Conservation (phyloP, 768 basidiomycete species). For the Termitomyces sp. region DNA sequence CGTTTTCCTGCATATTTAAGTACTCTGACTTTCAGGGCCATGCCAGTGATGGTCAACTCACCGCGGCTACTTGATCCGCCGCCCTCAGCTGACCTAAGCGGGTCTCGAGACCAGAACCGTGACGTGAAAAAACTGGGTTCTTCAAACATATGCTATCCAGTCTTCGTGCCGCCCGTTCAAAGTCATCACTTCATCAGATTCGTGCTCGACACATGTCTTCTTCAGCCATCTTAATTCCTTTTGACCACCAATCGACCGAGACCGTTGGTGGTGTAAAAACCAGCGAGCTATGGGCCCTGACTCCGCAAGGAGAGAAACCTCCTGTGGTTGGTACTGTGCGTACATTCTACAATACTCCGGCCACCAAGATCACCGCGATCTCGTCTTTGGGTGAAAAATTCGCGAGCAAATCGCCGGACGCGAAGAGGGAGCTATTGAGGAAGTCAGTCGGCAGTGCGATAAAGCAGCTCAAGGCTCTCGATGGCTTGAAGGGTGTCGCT, state of each 20-base stretch:
- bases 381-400: slow-evolving; percentile 59
- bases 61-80: not conserved
- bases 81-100: not conserved
- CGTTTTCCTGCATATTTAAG: not conserved
- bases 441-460: slow-evolving; percentile 71
- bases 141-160: slow-evolving; percentile 9
- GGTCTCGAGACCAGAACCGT: not conserved
- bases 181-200: slow-evolving; percentile 17
- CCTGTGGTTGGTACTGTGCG: slow-evolving; percentile 62
- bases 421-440: slow-evolving; percentile 63
- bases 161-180: slow-evolving; percentile 14
- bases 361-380: slow-evolving; percentile 45
- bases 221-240: slow-evolving; percentile 53
- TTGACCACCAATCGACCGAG: slow-evolving; percentile 41
- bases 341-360: slow-evolving; percentile 57
- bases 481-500: slow-evolving; percentile 57
- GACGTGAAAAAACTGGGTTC: slow-evolving; percentile 1
- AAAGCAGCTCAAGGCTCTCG: slow-evolving; percentile 59
- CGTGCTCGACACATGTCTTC: slow-evolving; percentile 43
- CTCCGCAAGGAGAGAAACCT: slow-evolving; percentile 46
- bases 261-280: slow-evolving; percentile 37
- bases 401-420: slow-evolving; percentile 36
- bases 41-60: not conserved
- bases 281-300: slow-evolving; percentile 46
- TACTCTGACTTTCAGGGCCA: not conserved